Conservation (phyloP, 139 green algal species). For the Chlorella sp. region DNA sequence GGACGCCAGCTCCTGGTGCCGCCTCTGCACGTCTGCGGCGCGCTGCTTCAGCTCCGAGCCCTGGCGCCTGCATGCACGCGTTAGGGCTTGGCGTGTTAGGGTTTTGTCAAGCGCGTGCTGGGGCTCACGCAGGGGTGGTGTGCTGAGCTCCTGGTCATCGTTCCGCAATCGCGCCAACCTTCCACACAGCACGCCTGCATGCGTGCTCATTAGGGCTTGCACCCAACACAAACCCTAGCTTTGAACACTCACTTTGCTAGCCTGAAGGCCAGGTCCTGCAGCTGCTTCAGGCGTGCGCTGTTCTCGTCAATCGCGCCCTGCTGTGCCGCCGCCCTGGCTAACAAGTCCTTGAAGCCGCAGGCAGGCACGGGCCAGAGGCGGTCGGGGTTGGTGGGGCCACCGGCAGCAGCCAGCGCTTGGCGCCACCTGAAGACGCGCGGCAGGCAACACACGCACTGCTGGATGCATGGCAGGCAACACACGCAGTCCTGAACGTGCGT, state of each 20-base stretch:
- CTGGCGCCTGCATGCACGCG: conserved; percentile 3
- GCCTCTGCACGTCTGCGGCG: conserved; percentile 18
- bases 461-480: no score
- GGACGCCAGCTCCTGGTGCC: conserved; percentile 37
- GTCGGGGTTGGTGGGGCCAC: conserved; percentile 52
- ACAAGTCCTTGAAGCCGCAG: conserved; percentile 58
- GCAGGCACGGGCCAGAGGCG: conserved; percentile 67
- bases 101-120: not conserved
- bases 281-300: conserved; percentile 16
- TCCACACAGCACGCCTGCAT: no score
- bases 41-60: conserved; percentile 19
- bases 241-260: not conserved
- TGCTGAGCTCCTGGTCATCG: not conserved
- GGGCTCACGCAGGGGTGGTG: not conserved
- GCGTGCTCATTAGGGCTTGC: no score
- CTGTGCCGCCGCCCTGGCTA: conserved; percentile 37
- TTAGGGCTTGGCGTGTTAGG: not conserved
- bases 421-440: conserved; percentile 64
- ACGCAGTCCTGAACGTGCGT: no score
- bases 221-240: no score
- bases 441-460: no score
- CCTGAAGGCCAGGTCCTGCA: conserved; percentile 12
- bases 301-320: conserved; percentile 33
- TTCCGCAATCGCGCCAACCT: no score
- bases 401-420: conserved; percentile 49